These are phyloP conservation scores for Intubia oerlemansii DNA, from an alignment of 2,329 filamentous ascomycete genomes.

Conservation along the genomic window DNA sequence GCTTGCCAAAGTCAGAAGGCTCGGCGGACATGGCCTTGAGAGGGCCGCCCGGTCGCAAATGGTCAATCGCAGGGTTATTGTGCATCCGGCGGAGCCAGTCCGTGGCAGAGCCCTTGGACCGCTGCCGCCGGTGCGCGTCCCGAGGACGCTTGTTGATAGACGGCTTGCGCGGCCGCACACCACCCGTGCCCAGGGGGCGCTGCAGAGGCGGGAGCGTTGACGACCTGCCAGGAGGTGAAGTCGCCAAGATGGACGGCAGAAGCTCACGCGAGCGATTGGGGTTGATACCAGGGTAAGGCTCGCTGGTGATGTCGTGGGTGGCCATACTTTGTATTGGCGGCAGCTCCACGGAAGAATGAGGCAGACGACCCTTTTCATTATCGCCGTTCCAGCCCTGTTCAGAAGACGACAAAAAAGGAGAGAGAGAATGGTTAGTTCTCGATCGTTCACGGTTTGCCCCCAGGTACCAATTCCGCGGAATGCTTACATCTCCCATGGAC, in stretches of 20 bases:
- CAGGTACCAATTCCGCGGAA: no score
- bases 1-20: conserved; percentile 64
- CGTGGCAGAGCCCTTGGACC: conserved; percentile 56
- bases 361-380: conserved; percentile 43
- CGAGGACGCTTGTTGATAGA: conserved; percentile 65
- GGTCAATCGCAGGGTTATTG: conserved; percentile 25
- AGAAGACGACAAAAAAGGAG: no score
- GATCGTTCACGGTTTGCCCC: no score
- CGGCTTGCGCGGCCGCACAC: conserved; percentile 58
- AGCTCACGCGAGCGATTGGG: conserved; percentile 45
- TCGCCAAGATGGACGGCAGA: conserved; percentile 60
- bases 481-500: conserved; percentile 3
- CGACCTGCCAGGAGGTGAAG: conserved; percentile 69
- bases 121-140: conserved; percentile 34
- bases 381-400: conserved; percentile 50
- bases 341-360: conserved; percentile 48
- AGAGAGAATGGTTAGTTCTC: no score
- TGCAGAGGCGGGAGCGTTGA: conserved; percentile 75
- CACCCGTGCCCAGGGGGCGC: conserved; percentile 47
- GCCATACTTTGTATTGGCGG: conserved; percentile 40
- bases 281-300: conserved; percentile 44
- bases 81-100: conserved; percentile 39
- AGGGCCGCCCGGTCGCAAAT: conserved; percentile 43
- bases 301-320: conserved; percentile 45
- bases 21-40: conserved; percentile 77